These are phyloP conservation scores for Vanrija sp. DNA, from an alignment of 1,284 basidiomycete genomes.

Conservation along the genomic window DNA sequence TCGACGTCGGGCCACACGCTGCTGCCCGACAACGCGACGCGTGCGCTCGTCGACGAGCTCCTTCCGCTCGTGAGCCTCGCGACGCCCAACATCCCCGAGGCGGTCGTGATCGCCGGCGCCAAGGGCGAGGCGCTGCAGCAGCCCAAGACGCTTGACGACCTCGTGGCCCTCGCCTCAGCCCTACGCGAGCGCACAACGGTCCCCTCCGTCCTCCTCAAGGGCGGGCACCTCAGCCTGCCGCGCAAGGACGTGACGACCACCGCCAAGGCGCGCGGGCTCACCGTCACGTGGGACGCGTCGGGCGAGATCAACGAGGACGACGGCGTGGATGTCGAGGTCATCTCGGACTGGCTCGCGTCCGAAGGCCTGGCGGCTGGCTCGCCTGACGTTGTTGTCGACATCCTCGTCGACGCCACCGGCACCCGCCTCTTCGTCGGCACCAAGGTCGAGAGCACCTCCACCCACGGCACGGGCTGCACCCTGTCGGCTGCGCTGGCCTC, in stretches of 20 bases:
- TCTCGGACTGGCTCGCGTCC: conserved; percentile 16
- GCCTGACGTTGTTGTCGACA: conserved; percentile 66
- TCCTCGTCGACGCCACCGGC: conserved; percentile 55
- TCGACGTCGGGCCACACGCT: conserved; percentile 86
- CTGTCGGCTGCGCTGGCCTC: conserved; percentile 77
- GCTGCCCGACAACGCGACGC: conserved; percentile 58
- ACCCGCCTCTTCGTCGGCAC: conserved; percentile 63
- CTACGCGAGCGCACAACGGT: conserved; percentile 57
- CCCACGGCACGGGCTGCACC: conserved; percentile 94
- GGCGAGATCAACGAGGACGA: conserved; percentile 4
- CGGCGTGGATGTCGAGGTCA: conserved; percentile 25
- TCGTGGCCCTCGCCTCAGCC: conserved; percentile 60
- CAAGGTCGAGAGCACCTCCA: conserved; percentile 65
- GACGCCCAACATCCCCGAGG: conserved; percentile 85
- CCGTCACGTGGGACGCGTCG: conserved; percentile 1
- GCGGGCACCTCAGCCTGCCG: conserved; percentile 67
- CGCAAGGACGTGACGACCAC: conserved; percentile 52
- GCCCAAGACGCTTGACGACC: conserved; percentile 59
- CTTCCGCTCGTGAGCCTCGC: conserved; percentile 71
- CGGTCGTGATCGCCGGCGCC: conserved; percentile 54
- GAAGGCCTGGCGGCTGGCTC: conserved; percentile 1
- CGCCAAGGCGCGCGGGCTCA: conserved; percentile 4
- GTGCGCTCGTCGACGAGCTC: conserved; percentile 55
- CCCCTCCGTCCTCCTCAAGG: conserved; percentile 73
- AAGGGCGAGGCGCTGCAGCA: conserved; percentile 5